Evolutionary conservation across 2,329 filamentous ascomycete genomes (phyloP).

Genomic region (Sarocladiaceae sp.): DNA sequence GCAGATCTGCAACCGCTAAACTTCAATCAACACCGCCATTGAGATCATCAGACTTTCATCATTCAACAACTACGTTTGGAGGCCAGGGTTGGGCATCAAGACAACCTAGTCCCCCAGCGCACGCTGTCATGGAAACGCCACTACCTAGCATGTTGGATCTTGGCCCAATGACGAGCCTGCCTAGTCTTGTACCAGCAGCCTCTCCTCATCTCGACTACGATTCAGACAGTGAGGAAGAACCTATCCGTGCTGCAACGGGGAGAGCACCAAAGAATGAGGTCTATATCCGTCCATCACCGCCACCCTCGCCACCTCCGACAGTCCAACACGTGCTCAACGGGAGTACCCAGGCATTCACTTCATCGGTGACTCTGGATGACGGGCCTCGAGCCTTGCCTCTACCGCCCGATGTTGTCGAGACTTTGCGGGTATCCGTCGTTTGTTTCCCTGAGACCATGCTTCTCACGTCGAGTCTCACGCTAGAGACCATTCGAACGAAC

Average conservation of each 20-base stretch:
- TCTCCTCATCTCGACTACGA: not conserved
- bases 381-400: slow-evolving; percentile 38
- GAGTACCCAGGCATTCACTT: slow-evolving; percentile 22
- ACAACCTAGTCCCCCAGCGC: not conserved
- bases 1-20: not conserved
- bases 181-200: not conserved
- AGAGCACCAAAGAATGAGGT: slow-evolving; percentile 14
- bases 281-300: slow-evolving; percentile 26
- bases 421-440: slow-evolving; percentile 43
- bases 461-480: slow-evolving; percentile 45
- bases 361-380: slow-evolving; percentile 26
- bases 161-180: slow-evolving; percentile 1
- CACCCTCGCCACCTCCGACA: slow-evolving; percentile 27
- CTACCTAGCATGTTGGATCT: not conserved
- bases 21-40: slow-evolving; percentile 1
- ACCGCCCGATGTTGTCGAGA: slow-evolving; percentile 47
- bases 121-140: not conserved
- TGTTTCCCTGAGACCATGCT: slow-evolving; percentile 57
- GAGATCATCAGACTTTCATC: not conserved
- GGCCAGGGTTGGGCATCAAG: not conserved
- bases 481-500: slow-evolving; percentile 52
- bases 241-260: not conserved
- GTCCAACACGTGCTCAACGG: slow-evolving; percentile 31
- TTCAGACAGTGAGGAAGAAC: not conserved
- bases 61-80: slow-evolving; percentile 5